Percentiles rank a stretch among this genome's conserved stretches.
These are phyloP conservation scores for Rhizoclosmatium globosum DNA, from an alignment of 192 early-diverging fungal species.

Conservation along the genomic window DNA sequence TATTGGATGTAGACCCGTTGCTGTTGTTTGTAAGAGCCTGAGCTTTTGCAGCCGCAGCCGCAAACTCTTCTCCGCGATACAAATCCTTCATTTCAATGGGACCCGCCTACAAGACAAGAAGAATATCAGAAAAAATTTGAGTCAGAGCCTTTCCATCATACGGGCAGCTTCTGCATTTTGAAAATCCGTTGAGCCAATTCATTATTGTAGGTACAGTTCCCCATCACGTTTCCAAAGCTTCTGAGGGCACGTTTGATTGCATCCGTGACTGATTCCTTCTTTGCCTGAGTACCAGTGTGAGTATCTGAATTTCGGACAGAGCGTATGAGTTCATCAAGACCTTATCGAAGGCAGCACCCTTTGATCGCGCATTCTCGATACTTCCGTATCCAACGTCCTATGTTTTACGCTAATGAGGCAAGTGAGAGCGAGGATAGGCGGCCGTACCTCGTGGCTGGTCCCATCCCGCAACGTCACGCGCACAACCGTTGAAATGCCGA, in stretches of 20 bases:
- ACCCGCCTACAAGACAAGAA: neutral
- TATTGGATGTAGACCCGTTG: neutral
- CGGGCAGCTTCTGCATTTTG: conserved; percentile 30
- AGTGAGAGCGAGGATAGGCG: neutral
- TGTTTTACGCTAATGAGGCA: neutral
- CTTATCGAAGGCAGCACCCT: conserved; percentile 86
- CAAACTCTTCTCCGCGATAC: neutral
- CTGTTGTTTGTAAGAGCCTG: neutral
- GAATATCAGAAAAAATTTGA: neutral
- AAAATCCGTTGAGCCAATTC: conserved; percentile 48
- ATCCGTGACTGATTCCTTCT: conserved; percentile 93
- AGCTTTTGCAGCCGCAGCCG: neutral
- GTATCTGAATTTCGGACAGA: neutral
- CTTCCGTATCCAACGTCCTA: conserved; percentile 90
- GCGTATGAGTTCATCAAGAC: conserved; percentile 23
- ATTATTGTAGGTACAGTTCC: conserved; percentile 90
- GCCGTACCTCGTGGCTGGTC: conserved; percentile 77
- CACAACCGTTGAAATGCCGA: conserved; percentile 80
- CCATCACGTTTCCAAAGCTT: conserved; percentile 84
- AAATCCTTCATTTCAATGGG: conserved; percentile 3
- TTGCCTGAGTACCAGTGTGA: conserved; percentile 56
- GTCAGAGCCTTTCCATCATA: neutral
- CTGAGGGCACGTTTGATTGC: conserved; percentile 87
- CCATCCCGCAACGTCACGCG: conserved; percentile 89
- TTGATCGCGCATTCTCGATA: conserved; percentile 78